Percentiles rank a stretch among this genome's conserved stretches.
Conservation (phyloP, 1,284 basidiomycete species). For the Ganoderma sinense region DNA sequence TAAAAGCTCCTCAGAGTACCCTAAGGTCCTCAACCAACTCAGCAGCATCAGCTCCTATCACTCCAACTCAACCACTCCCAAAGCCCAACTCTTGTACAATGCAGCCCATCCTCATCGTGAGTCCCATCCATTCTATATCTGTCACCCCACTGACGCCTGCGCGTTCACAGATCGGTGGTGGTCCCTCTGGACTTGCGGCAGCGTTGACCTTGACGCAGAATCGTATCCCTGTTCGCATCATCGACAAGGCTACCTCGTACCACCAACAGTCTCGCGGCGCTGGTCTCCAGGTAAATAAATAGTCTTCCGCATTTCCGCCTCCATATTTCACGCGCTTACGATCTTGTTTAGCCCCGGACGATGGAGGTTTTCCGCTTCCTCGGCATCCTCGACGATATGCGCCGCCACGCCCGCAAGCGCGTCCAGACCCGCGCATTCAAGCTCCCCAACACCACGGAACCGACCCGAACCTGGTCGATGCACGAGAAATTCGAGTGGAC, state of each 20-base stretch:
- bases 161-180: conserved; percentile 34
- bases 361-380: conserved; percentile 33
- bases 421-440: conserved; percentile 28
- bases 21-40: neutral
- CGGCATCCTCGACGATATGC: conserved; percentile 30
- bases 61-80: neutral
- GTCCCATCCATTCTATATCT: neutral
- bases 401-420: neutral
- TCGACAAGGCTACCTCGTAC: conserved; percentile 40
- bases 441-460: conserved; percentile 29
- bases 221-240: conserved; percentile 44
- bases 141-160: neutral
- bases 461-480: conserved; percentile 19
- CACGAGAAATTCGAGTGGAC: conserved; percentile 19
- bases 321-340: neutral
- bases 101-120: conserved; percentile 1
- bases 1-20: neutral
- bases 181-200: conserved; percentile 35
- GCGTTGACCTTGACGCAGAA: conserved; percentile 37
- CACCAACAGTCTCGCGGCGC: conserved; percentile 37
- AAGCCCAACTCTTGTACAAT: neutral
- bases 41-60: neutral
- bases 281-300: conserved; percentile 36
- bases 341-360: conserved; percentile 27
- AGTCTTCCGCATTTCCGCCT: neutral